Percentiles rank a stretch among this genome's conserved stretches.
Conservation (phyloP, 2,329 filamentous ascomycete genomes). For the Helminthosporium solani region DNA sequence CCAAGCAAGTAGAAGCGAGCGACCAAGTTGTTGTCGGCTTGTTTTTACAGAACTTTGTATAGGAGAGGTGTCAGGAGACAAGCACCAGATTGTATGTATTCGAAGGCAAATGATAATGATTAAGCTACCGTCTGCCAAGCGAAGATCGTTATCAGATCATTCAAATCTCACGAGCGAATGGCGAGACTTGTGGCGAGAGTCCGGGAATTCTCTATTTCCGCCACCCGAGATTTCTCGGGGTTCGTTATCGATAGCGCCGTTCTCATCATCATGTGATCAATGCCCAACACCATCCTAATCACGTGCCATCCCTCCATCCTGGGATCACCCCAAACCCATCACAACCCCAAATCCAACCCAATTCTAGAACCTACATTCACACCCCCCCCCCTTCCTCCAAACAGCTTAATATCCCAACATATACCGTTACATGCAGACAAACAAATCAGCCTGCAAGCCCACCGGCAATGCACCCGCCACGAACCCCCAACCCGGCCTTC, state of each 20-base stretch:
- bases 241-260: too few species aligned
- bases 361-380: too few species aligned
- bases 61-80: conserved; percentile 14
- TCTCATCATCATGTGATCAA: neutral
- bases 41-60: neutral
- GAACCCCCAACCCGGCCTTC: neutral
- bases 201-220: too few species aligned
- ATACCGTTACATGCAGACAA: too few species aligned
- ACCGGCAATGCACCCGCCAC: too few species aligned
- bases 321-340: too few species aligned
- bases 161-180: conserved; percentile 1
- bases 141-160: neutral
- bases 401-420: too few species aligned
- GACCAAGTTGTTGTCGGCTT: neutral
- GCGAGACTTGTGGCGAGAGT: neutral
- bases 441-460: too few species aligned
- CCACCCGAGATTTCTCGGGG: too few species aligned
- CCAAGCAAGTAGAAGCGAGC: neutral
- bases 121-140: conserved; percentile 10
- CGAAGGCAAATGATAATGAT: neutral
- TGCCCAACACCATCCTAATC: neutral
- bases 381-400: too few species aligned
- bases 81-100: neutral
- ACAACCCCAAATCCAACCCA: too few species aligned
- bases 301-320: too few species aligned